Conservation (phyloP, 768 basidiomycete genomes). For the Agaricus blazei region DNA sequence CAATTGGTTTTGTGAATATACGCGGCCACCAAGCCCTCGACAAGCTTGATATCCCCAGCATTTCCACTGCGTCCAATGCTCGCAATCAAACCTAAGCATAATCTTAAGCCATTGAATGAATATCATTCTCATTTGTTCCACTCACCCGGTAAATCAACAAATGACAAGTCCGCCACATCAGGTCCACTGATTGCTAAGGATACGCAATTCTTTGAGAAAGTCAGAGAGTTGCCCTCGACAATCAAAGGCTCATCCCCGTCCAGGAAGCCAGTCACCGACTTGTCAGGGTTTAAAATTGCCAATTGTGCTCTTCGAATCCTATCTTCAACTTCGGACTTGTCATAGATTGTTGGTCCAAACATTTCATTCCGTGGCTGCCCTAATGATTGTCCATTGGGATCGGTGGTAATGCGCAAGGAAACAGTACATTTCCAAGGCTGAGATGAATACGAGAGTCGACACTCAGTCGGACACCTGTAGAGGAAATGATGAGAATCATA, state of each 20-base stretch:
- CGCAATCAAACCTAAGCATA: not conserved
- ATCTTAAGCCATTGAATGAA: not conserved
- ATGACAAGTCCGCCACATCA: slow-evolving; percentile 25
- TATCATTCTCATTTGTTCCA: not conserved
- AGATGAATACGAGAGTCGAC: slow-evolving; percentile 38
- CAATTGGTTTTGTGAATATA: slow-evolving; percentile 64
- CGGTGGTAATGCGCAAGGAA: slow-evolving; percentile 39
- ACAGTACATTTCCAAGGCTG: slow-evolving; percentile 47
- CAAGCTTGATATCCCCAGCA: slow-evolving; percentile 53
- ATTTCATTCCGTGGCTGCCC: slow-evolving; percentile 31
- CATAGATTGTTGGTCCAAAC: slow-evolving; percentile 46
- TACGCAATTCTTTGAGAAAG: slow-evolving; percentile 48
- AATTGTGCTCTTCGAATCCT: slow-evolving; percentile 60
- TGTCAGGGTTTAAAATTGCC: slow-evolving; percentile 59
- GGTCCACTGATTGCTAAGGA: no score
- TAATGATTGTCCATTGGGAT: slow-evolving; percentile 31
- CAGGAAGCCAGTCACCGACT: slow-evolving; percentile 29
- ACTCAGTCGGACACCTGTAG: slow-evolving; percentile 52
- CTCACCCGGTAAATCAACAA: slow-evolving; percentile 57
- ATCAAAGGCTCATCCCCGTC: slow-evolving; percentile 20
- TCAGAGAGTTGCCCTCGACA: slow-evolving; percentile 14
- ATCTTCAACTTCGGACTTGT: slow-evolving; percentile 55
- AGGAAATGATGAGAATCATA: no score
- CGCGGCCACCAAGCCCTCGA: slow-evolving; percentile 48
- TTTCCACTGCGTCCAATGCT: slow-evolving; percentile 24